phyloP scores from a whole-genome alignment of 108 stramenopile genomes.

The Nannochloropsis oceanica region DNA sequence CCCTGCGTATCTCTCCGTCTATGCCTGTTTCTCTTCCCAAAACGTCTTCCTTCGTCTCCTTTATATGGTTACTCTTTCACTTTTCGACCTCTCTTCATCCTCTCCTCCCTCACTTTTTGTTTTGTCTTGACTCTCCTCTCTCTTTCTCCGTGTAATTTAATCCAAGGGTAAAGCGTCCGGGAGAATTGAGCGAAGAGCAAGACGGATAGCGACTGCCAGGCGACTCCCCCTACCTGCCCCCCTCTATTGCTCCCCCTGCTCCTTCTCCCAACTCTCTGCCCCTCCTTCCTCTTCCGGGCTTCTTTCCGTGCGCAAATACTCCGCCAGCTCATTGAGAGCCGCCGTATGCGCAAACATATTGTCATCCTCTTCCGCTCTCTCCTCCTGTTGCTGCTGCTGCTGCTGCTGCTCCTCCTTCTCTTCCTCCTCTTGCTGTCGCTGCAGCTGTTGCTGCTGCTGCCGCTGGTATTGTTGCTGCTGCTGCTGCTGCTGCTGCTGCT shows the following conservation, averaged over 20 bases:
- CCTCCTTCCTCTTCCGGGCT: not conserved
- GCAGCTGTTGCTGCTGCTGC: not conserved
- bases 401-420: not conserved
- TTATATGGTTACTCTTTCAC: no score
- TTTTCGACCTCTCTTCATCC: not conserved
- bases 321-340: not conserved
- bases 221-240: no score
- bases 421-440: not conserved
- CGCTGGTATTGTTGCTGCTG: not conserved
- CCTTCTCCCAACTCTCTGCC: not conserved
- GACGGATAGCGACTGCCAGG: no score
- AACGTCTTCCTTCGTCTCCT: no score
- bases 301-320: not conserved
- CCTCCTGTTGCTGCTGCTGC: not conserved
- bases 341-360: not conserved
- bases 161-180: no score
- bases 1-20: no score
- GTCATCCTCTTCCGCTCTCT: not conserved
- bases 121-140: no score
- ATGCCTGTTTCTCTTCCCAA: no score
- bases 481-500: not conserved
- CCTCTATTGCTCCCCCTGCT: not conserved
- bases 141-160: no score
- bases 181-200: no score
- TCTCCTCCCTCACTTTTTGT: not conserved